Percentiles rank a stretch among this genome's conserved stretches.
These are phyloP conservation scores for Neonectria magnoliae DNA, from an alignment of 2,329 filamentous ascomycete species.

Conservation along the genomic window DNA sequence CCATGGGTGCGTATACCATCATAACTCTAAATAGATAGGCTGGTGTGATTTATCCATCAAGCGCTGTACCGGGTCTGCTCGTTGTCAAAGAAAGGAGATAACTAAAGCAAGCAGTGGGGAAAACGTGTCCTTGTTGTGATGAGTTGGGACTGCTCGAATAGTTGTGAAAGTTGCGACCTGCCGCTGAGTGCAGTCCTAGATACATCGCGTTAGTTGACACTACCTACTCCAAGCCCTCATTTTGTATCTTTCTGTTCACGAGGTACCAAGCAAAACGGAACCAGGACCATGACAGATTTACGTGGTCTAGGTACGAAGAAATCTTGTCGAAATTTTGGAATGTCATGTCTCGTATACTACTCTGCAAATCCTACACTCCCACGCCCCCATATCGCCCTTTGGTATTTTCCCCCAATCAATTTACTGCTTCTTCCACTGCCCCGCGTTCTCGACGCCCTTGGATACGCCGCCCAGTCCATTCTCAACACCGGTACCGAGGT, in stretches of 20 bases:
- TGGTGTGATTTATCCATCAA: too few species aligned
- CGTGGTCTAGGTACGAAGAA: background rate
- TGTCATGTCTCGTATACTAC: background rate
- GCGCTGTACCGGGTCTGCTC: too few species aligned
- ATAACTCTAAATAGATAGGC: too few species aligned
- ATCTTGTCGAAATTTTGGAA: too few species aligned
- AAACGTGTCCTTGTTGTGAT: too few species aligned
- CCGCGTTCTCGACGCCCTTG: slow-evolving; percentile 66
- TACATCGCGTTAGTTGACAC: background rate
- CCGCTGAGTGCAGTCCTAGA: too few species aligned
- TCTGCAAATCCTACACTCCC: background rate
- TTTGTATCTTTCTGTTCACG: background rate
- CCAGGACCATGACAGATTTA: background rate
- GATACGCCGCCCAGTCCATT: slow-evolving; percentile 59
- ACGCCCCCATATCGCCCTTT: background rate
- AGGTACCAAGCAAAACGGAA: background rate
- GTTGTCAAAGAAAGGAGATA: too few species aligned
- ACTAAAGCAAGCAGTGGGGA: too few species aligned
- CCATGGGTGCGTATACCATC: background rate
- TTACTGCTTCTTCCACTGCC: slow-evolving; percentile 62
- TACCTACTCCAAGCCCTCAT: background rate
- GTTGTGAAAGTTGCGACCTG: too few species aligned
- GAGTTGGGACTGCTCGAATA: too few species aligned
- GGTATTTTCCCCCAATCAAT: background rate
- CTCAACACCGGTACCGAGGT: slow-evolving; percentile 63